phyloP scores from a whole-genome alignment of 1,284 basidiomycete species.

The Neonothopanus nambi region DNA sequence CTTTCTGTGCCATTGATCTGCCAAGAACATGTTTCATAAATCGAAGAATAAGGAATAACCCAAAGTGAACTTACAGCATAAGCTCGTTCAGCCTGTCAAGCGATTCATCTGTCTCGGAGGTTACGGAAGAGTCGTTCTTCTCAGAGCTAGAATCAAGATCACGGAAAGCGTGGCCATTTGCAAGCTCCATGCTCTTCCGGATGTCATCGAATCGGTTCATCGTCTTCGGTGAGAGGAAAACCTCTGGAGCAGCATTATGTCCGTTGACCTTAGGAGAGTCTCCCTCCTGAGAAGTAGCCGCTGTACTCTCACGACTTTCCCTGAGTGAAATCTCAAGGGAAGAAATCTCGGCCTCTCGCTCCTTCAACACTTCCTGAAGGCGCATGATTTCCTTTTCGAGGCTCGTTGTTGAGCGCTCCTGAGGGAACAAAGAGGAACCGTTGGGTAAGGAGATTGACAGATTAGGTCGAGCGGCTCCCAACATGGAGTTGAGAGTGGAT shows the following conservation, averaged over 20 bases:
- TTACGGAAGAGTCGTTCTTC: conserved; percentile 29
- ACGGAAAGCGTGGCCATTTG: conserved; percentile 30
- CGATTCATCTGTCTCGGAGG: conserved; percentile 64
- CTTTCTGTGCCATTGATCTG: conserved; percentile 94
- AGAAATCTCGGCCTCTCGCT: conserved; percentile 85
- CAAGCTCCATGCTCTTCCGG: conserved; percentile 59
- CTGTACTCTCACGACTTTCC: conserved; percentile 36
- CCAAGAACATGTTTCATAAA: conserved; percentile 7
- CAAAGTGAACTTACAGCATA: conserved; percentile 65
- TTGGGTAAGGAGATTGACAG: conserved; percentile 60
- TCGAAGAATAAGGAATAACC: conserved; percentile 13
- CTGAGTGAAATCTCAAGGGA: conserved; percentile 70
- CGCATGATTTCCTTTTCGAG: conserved; percentile 92
- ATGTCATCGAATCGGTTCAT: conserved; percentile 70
- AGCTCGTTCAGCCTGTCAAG: conserved; percentile 80
- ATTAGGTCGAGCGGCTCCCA: conserved; percentile 48
- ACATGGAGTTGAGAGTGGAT: conserved; percentile 29
- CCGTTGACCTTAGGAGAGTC: conserved; percentile 16
- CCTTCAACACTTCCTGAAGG: conserved; percentile 84
- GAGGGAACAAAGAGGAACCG: conserved; percentile 37
- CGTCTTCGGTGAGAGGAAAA: conserved; percentile 65
- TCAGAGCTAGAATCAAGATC: conserved; percentile 30
- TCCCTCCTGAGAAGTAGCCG: conserved; percentile 1
- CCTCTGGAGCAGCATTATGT: conserved; percentile 30
- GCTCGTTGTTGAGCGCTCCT: conserved; percentile 76